Conservation (phyloP, 176 grass and related monocot genomes). For the Melocanna baccifera region DNA sequence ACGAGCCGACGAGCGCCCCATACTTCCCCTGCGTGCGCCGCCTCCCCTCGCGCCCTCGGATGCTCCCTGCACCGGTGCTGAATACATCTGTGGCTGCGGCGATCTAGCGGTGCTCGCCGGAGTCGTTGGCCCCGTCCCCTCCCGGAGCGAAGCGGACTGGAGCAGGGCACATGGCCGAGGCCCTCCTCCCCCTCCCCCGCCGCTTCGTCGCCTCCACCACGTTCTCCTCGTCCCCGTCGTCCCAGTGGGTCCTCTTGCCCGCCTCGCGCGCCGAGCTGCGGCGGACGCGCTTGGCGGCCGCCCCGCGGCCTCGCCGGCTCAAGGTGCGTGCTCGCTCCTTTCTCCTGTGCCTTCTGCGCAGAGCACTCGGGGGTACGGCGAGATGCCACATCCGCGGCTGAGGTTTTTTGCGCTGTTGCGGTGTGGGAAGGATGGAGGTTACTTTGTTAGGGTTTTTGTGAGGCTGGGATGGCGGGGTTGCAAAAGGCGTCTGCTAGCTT, state of each 20-base stretch:
- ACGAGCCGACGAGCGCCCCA: background rate
- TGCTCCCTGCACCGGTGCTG: slow-evolving; percentile 14
- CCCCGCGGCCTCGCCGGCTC: slow-evolving; percentile 20
- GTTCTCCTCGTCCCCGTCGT: slow-evolving; percentile 2
- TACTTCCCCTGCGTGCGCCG: background rate
- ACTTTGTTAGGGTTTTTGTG: background rate
- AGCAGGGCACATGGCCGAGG: slow-evolving; percentile 55
- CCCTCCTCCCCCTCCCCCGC: slow-evolving; percentile 37
- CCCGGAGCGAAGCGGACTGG: background rate
- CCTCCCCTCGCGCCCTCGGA: slow-evolving; percentile 1
- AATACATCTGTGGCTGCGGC: background rate
- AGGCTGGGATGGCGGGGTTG: background rate
- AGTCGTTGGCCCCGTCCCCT: background rate
- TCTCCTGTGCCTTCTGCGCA: background rate
- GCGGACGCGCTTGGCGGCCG: background rate
- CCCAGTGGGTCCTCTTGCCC: slow-evolving; percentile 16
- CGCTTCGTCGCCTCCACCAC: slow-evolving; percentile 13
- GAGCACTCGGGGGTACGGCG: background rate
- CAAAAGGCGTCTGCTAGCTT: background rate
- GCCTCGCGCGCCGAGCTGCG: slow-evolving; percentile 20
- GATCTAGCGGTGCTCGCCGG: slow-evolving; percentile 12
- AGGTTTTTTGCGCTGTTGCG: background rate
- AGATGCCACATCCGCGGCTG: background rate
- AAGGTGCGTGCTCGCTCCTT: slow-evolving; percentile 38
- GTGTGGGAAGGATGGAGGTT: background rate